Conservation (phyloP, 2,329 filamentous ascomycete species). For the Epichloe hybrida region DNA sequence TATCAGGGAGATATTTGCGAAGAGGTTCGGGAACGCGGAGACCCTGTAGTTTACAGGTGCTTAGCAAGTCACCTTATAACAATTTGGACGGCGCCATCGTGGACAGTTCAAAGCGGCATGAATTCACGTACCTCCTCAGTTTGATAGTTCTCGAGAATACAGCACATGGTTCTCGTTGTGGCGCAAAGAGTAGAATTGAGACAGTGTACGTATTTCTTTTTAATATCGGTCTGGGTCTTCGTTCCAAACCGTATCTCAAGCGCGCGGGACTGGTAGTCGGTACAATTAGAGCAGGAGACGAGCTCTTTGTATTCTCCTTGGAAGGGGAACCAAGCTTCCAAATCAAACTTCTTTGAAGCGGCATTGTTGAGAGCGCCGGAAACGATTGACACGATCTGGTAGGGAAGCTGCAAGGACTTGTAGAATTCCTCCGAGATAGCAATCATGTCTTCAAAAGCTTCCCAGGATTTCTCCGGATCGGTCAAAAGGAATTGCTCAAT, state of each 20-base stretch:
- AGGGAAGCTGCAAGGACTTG: slow-evolving; percentile 75
- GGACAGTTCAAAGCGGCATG: not conserved
- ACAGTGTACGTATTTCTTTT: slow-evolving; percentile 88
- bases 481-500: slow-evolving; percentile 70
- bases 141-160: slow-evolving; percentile 94
- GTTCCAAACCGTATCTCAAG: slow-evolving; percentile 84
- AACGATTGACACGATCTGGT: slow-evolving; percentile 86
- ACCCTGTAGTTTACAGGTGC: slow-evolving; percentile 33
- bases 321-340: slow-evolving; percentile 94
- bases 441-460: slow-evolving; percentile 91
- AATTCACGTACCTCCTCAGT: slow-evolving; percentile 51
- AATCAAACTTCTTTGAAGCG: slow-evolving; percentile 77
- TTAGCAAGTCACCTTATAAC: not conserved
- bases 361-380: slow-evolving; percentile 81
- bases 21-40: slow-evolving; percentile 70
- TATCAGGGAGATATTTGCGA: slow-evolving; percentile 78
- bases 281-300: slow-evolving; percentile 95
- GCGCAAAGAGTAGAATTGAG: slow-evolving; percentile 84
- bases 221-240: slow-evolving; percentile 71
- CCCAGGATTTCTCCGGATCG: slow-evolving; percentile 83
- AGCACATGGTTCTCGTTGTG: slow-evolving; percentile 85
- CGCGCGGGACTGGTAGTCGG: slow-evolving; percentile 89
- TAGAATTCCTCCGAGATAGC: slow-evolving; percentile 87
- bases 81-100: not conserved
- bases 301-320: slow-evolving; percentile 98